These are phyloP conservation scores for Zygosaccharomyces sapae DNA, from an alignment of 1,139 yeast species.

Conservation along the genomic window DNA sequence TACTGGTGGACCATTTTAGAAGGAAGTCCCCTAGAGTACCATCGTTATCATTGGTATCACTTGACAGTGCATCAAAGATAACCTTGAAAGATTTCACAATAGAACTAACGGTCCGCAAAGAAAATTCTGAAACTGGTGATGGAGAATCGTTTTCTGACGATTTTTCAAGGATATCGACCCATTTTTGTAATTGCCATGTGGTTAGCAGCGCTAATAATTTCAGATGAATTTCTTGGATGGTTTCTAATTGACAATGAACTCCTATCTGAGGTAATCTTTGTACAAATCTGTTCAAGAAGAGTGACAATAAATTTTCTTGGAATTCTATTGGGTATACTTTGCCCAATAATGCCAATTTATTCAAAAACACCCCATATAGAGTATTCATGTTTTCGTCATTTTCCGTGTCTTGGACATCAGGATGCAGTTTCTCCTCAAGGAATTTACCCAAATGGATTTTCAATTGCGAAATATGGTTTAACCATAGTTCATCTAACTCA, in stretches of 20 bases:
- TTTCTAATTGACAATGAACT: constrained; percentile 15
- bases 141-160: constrained; percentile 7
- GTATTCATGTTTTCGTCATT: constrained; percentile 16
- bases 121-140: constrained; percentile 11
- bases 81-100: constrained; percentile 19
- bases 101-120: constrained; percentile 15
- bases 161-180: constrained; percentile 26
- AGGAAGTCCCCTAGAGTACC: constrained; percentile 8
- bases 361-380: constrained; percentile 26
- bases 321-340: constrained; percentile 29
- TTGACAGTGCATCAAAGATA: constrained; percentile 12
- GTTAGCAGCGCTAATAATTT: constrained; percentile 27
- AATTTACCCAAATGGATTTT: constrained; percentile 26
- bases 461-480: constrained; percentile 23
- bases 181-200: constrained; percentile 31
- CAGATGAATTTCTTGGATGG: constrained; percentile 22
- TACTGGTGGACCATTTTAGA: constrained; percentile 23
- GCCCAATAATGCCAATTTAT: constrained; percentile 31
- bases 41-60: constrained; percentile 3
- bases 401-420: constrained; percentile 9
- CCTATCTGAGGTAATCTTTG: constrained; percentile 16
- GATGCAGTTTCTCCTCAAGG: constrained; percentile 18
- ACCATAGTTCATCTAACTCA: constrained; percentile 28
- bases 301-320: constrained; percentile 19
- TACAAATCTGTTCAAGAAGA: constrained; percentile 20